Percentiles rank a stretch among this genome's conserved stretches.
These are phyloP conservation scores for Physcomitrellopsis africana DNA, from an alignment of 225 moss, liverwort and hornwort genomes.

Conservation along the genomic window DNA sequence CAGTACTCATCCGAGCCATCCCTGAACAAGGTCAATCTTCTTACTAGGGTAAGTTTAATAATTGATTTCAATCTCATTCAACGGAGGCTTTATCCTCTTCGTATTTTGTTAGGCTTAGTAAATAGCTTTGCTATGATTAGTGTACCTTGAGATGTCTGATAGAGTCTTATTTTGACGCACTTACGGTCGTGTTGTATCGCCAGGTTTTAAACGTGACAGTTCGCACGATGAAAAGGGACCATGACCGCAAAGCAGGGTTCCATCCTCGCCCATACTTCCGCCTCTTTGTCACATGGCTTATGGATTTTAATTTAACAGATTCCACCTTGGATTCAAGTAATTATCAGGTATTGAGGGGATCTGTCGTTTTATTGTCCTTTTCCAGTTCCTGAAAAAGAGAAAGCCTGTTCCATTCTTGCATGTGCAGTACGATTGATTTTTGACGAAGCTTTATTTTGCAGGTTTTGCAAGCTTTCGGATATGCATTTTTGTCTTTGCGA, in stretches of 20 bases:
- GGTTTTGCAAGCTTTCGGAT: slow-evolving; percentile 88
- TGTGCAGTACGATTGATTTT: slow-evolving; percentile 1
- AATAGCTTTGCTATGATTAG: background rate
- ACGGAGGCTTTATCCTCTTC: slow-evolving; percentile 3
- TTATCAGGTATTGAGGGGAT: slow-evolving; percentile 67
- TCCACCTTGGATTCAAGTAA: slow-evolving; percentile 84
- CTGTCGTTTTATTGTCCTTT: slow-evolving; percentile 5
- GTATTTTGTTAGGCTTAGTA: slow-evolving; percentile 11
- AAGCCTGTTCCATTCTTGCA: background rate
- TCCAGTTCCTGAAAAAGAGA: slow-evolving; percentile 8
- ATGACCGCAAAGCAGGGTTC: slow-evolving; percentile 81
- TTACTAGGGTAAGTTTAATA: slow-evolving; percentile 67
- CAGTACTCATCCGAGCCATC: slow-evolving; percentile 80
- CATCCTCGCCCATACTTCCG: slow-evolving; percentile 96
- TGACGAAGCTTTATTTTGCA: slow-evolving; percentile 32
- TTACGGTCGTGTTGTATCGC: slow-evolving; percentile 17
- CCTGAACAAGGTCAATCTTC: slow-evolving; percentile 80
- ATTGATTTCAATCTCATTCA: slow-evolving; percentile 2
- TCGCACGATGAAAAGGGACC: slow-evolving; percentile 86
- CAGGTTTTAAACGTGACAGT: slow-evolving; percentile 90
- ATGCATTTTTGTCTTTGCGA: slow-evolving; percentile 72
- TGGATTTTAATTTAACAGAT: slow-evolving; percentile 91
- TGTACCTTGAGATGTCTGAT: background rate
- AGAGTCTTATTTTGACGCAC: slow-evolving; percentile 3
- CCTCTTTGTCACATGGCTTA: slow-evolving; percentile 94